Evolutionary conservation across 2,329 filamentous ascomycete genomes (phyloP).

Genomic region (Cladosporium phlei): DNA sequence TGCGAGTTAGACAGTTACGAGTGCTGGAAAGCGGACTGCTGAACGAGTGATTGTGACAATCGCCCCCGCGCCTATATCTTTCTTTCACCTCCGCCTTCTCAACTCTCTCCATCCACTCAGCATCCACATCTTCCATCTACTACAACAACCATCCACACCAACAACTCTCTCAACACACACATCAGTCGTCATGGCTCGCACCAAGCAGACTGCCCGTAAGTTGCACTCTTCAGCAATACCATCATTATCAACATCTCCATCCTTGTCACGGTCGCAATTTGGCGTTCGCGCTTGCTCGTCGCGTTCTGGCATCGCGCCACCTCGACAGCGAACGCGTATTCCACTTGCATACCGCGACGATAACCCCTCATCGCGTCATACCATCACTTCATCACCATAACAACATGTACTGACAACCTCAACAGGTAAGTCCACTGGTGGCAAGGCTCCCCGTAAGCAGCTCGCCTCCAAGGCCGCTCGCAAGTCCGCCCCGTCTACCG

Average conservation of each 20-base stretch:
- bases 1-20: conserved; percentile 12
- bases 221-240: conserved; percentile 27
- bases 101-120: conserved; percentile 12
- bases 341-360: conserved; percentile 17
- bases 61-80: conserved; percentile 15
- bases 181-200: conserved; percentile 46
- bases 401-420: conserved; percentile 31
- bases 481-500: conserved; percentile 96
- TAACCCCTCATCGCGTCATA: conserved; percentile 3
- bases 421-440: conserved; percentile 68
- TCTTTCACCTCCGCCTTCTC: conserved; percentile 6
- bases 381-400: conserved; percentile 8
- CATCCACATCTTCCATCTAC: conserved; percentile 13
- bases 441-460: conserved; percentile 82
- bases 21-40: conserved; percentile 12
- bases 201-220: conserved; percentile 55
- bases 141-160: conserved; percentile 26
- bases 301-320: conserved; percentile 20
- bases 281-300: conserved; percentile 15
- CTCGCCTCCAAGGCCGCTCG: conserved; percentile 98
- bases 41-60: conserved; percentile 15
- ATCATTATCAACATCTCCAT: conserved; percentile 58
- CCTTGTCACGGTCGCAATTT: conserved; percentile 61
- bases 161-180: conserved; percentile 29
- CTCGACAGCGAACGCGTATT: conserved; percentile 13